phyloP scores from a whole-genome alignment of 2,329 filamentous ascomycete species.

The Cladosporium sp. region DNA sequence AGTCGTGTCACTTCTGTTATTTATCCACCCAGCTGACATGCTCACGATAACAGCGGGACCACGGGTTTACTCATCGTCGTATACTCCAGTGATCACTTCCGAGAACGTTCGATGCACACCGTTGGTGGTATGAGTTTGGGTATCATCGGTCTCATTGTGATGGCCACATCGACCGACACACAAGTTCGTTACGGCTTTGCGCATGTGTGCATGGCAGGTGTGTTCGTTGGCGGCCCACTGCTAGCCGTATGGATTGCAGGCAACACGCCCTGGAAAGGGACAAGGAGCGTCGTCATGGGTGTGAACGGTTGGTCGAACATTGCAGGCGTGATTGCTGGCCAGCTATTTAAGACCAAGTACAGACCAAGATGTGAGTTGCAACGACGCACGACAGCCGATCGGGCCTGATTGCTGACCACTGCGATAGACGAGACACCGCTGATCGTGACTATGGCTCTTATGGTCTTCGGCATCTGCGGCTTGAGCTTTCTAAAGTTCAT shows the following conservation, averaged over 20 bases:
- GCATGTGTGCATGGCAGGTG: conserved; percentile 7
- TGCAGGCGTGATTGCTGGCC: conserved; percentile 4
- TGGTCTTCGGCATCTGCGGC: conserved; percentile 3
- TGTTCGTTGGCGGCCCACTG: not conserved
- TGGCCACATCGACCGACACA: conserved; percentile 2
- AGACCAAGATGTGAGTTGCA: conserved; percentile 2
- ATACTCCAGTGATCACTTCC: conserved; percentile 1
- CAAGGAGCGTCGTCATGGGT: not conserved
- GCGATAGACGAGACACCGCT: not conserved
- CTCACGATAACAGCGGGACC: not conserved
- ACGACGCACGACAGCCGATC: not conserved
- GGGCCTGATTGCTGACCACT: not conserved
- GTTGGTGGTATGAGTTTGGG: not conserved
- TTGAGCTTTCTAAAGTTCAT: not conserved
- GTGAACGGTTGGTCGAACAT: conserved; percentile 10
- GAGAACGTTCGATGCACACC: not conserved
- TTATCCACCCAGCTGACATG: not conserved
- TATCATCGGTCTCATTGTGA: not conserved
- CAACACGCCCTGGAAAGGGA: conserved; percentile 3
- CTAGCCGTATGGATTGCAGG: not conserved
- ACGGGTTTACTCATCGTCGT: not conserved
- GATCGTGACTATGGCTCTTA: not conserved
- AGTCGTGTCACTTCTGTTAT: not conserved
- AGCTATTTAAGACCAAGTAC: conserved; percentile 7
- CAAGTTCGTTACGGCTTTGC: conserved; percentile 1